Conservation (phyloP, 345 rosid species). For the Syzygium grande region DNA sequence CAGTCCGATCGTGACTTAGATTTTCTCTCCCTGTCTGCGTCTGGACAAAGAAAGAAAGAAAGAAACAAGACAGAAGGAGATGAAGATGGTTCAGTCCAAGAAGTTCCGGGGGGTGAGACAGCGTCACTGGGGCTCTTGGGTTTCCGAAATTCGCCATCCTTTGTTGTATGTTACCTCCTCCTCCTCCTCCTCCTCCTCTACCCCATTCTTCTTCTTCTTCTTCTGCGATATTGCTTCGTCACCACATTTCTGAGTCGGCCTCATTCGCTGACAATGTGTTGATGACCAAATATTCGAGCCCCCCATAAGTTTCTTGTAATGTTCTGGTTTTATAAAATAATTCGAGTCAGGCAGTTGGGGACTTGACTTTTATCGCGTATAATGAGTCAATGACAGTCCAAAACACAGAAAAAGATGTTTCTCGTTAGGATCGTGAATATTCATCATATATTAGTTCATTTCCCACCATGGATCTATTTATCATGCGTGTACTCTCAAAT, state of each 20-base stretch:
- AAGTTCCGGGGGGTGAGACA: slow-evolving; percentile 58
- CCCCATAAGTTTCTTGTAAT: not conserved
- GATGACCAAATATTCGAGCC: not conserved
- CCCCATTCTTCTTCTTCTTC: not conserved
- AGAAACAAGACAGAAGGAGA: not conserved
- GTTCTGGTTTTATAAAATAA: not conserved
- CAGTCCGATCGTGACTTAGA: not conserved
- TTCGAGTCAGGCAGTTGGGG: not conserved
- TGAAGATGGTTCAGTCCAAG: slow-evolving; percentile 39
- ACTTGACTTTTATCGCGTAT: not conserved
- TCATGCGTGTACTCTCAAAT: not conserved
- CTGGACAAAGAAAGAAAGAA: not conserved
- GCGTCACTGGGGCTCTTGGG: slow-evolving; percentile 65
- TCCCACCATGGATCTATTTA: not conserved
- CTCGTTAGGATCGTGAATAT: not conserved
- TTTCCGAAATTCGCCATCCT: slow-evolving; percentile 51
- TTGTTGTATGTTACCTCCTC: slow-evolving; percentile 14
- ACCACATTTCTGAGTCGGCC: not conserved
- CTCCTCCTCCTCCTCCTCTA: not conserved
- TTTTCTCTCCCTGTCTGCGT: not conserved
- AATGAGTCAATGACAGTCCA: not conserved
- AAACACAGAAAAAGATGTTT: not conserved
- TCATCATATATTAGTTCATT: not conserved
- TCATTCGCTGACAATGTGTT: not conserved
- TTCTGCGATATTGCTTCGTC: not conserved